Percentiles rank a stretch among this genome's conserved stretches.
Conservation (phyloP, 805 yeast genomes). For the Candida piceae region DNA sequence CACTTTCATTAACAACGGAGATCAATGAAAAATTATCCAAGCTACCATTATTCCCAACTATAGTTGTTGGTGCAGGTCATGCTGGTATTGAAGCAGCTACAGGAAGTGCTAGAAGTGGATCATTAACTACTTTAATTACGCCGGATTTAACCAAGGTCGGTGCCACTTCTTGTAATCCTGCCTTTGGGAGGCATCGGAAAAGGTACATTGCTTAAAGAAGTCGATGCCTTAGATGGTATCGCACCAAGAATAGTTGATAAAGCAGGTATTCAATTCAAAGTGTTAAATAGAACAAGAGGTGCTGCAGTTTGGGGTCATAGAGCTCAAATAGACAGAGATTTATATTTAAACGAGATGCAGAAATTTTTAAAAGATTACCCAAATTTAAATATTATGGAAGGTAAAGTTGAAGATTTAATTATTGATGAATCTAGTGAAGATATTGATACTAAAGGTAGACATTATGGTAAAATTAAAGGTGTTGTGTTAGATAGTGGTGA, state of each 20-base stretch:
- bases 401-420: conserved; percentile 80
- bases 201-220: conserved; percentile 86
- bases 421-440: conserved; percentile 37
- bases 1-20: conserved; percentile 32
- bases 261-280: conserved; percentile 90
- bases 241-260: conserved; percentile 80
- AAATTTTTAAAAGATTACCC: conserved; percentile 47
- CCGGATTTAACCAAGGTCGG: conserved; percentile 77
- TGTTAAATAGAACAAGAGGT: conserved; percentile 81
- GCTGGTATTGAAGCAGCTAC: conserved; percentile 98
- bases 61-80: conserved; percentile 96
- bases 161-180: conserved; percentile 92
- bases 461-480: conserved; percentile 53
- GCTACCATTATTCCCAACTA: conserved; percentile 50
- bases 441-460: conserved; percentile 33
- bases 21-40: conserved; percentile 26
- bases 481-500: conserved; percentile 66
- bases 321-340: conserved; percentile 86
- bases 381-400: conserved; percentile 59
- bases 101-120: conserved; percentile 84
- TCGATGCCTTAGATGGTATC: conserved; percentile 95
- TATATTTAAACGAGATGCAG: conserved; percentile 81
- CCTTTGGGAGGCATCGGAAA: conserved; percentile 98
- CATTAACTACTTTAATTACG: conserved; percentile 65
- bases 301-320: conserved; percentile 99